These are phyloP conservation scores for Stropharia rugosoannulata DNA, from an alignment of 768 basidiomycete genomes.

Conservation along the genomic window DNA sequence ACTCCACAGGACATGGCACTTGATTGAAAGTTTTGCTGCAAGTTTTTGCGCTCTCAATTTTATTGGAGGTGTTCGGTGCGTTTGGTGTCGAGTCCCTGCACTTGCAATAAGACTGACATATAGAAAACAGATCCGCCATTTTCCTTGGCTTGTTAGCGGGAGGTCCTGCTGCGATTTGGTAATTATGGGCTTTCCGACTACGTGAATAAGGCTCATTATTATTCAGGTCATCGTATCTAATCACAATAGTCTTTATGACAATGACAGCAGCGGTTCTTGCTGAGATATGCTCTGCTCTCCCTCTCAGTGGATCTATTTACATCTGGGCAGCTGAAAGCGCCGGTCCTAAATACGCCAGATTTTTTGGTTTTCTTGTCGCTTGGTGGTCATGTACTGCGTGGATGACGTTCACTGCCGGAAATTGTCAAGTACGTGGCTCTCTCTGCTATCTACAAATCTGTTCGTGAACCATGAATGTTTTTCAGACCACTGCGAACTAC, in stretches of 20 bases:
- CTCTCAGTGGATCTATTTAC: conserved; percentile 89
- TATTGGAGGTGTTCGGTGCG: conserved; percentile 80
- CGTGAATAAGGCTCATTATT: neutral
- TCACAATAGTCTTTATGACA: conserved; percentile 84
- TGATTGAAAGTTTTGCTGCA: conserved; percentile 83
- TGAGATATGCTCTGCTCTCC: conserved; percentile 88
- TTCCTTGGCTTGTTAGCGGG: conserved; percentile 84
- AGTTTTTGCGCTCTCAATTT: conserved; percentile 91
- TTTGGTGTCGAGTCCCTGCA: neutral
- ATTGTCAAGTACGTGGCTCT: conserved; percentile 65
- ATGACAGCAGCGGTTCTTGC: conserved; percentile 87
- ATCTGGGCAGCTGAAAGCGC: conserved; percentile 95
- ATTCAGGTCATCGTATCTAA: conserved; percentile 77
- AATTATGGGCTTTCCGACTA: conserved; percentile 3
- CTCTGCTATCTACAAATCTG: neutral
- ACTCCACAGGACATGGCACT: conserved; percentile 84
- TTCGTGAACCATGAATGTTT: neutral
- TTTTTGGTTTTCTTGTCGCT: conserved; percentile 87
- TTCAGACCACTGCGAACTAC: conserved; percentile 84
- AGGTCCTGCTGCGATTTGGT: conserved; percentile 88
- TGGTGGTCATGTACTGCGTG: conserved; percentile 97
- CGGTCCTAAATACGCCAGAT: conserved; percentile 81
- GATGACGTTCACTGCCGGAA: conserved; percentile 91
- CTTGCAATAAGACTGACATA: neutral
- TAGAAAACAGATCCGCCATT: conserved; percentile 56